Conservation (phyloP, 2,329 filamentous ascomycete genomes). For the Beauveria rudraprayagi region DNA sequence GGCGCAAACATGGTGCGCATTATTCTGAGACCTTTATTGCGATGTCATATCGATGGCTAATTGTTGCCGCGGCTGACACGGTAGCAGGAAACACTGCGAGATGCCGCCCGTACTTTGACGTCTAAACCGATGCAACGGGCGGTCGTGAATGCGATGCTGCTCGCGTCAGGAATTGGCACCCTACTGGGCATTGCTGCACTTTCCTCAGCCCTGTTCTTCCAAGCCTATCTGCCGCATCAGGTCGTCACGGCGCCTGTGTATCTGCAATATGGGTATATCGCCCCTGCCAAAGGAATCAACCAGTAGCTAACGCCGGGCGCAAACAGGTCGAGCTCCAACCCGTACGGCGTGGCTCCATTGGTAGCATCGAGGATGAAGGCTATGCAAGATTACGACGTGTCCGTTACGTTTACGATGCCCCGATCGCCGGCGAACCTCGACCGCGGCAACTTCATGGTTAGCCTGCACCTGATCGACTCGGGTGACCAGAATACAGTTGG, state of each 20-base stretch:
- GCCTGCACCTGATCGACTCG: slow-evolving; percentile 58
- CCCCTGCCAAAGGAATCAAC: not conserved
- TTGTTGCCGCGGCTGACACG: not conserved
- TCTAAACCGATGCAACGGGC: slow-evolving; percentile 44
- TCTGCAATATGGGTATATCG: slow-evolving; percentile 49
- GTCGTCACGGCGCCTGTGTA: slow-evolving; percentile 44
- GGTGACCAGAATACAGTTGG: slow-evolving; percentile 20
- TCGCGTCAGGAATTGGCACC: slow-evolving; percentile 32
- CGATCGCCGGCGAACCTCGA: slow-evolving; percentile 67
- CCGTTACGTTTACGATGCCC: slow-evolving; percentile 67
- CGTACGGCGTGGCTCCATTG: slow-evolving; percentile 43
- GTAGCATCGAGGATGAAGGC: slow-evolving; percentile 48
- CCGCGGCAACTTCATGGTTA: slow-evolving; percentile 91
- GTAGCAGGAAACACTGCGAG: slow-evolving; percentile 25
- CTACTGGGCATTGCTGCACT: slow-evolving; percentile 41
- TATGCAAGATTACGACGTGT: slow-evolving; percentile 78
- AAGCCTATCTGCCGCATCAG: slow-evolving; percentile 48
- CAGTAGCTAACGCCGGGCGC: not conserved
- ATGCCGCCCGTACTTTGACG: slow-evolving; percentile 33
- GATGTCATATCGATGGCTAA: not conserved
- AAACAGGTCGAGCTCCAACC: slow-evolving; percentile 39
- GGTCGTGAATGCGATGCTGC: slow-evolving; percentile 38
- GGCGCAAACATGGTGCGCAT: slow-evolving; percentile 2
- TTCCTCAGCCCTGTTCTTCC: slow-evolving; percentile 46
- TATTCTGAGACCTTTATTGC: not conserved